Percentiles rank a stretch among this genome's conserved stretches.
phyloP scores from a whole-genome alignment of 306 rosid genomes.

The Clitoria ternatea region DNA sequence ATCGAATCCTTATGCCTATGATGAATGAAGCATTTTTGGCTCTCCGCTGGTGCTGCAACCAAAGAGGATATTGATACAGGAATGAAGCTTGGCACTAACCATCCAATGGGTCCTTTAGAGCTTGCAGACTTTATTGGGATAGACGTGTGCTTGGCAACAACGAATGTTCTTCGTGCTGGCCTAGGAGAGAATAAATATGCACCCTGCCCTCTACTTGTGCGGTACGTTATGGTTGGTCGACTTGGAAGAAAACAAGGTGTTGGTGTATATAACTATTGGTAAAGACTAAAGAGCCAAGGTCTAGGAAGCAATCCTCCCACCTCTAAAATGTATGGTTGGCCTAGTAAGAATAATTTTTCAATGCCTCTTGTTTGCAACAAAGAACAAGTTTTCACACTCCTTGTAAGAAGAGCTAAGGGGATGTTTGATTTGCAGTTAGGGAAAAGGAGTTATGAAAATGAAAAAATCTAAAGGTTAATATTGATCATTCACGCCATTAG shows the following conservation, averaged over 20 bases:
- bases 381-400: too few relatives aligned
- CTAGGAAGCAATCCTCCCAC: slow-evolving; percentile 40
- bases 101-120: slow-evolving; percentile 96
- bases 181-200: slow-evolving; percentile 79
- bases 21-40: slow-evolving; percentile 82
- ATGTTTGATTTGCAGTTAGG: too few relatives aligned
- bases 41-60: slow-evolving; percentile 69
- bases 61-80: slow-evolving; percentile 88
- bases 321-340: slow-evolving; percentile 32
- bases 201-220: slow-evolving; percentile 91
- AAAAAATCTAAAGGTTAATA: too few relatives aligned
- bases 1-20: slow-evolving; percentile 89
- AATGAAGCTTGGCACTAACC: slow-evolving; percentile 92
- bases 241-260: slow-evolving; percentile 81
- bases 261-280: slow-evolving; percentile 71
- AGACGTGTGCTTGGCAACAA: slow-evolving; percentile 84
- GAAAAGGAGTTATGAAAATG: too few relatives aligned
- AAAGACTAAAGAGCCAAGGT: slow-evolving; percentile 21
- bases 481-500: too few relatives aligned
- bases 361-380: too few relatives aligned
- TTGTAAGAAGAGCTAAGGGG: too few relatives aligned
- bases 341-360: too few relatives aligned
- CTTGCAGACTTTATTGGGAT: slow-evolving; percentile 95
- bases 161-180: slow-evolving; percentile 86
- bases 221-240: slow-evolving; percentile 74